Evolutionary conservation across 2,329 filamentous ascomycete genomes (phyloP).

Genomic region (Neofusicoccum cordaticola): DNA sequence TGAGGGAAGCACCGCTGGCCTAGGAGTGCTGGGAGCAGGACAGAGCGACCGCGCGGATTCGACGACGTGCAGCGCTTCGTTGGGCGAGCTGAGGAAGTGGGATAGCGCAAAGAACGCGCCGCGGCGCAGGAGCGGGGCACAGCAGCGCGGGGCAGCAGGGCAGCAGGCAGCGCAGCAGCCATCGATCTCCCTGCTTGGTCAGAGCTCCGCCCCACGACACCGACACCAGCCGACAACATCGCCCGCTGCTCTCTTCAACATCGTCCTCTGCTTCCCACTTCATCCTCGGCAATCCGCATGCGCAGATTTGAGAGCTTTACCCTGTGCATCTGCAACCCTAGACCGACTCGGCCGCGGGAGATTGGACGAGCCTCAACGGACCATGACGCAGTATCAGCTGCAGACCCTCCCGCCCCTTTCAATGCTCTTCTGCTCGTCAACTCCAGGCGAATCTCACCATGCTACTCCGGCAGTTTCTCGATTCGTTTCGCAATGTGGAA

Average conservation of each 20-base stretch:
- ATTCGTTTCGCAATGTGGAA: not conserved
- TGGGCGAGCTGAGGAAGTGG: not conserved
- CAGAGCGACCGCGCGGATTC: not conserved
- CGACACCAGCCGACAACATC: not conserved
- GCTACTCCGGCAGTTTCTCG: not conserved
- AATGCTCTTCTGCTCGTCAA: not conserved
- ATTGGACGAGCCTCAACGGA: not conserved
- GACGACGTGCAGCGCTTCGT: not conserved
- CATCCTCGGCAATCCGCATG: not conserved
- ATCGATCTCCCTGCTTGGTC: not conserved
- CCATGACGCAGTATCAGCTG: not conserved
- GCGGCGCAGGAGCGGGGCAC: not conserved
- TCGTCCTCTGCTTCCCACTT: not conserved
- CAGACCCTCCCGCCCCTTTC: not conserved
- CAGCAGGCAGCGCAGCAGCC: not conserved
- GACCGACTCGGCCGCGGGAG: too few species aligned
- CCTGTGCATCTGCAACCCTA: not conserved
- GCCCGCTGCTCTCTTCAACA: too few species aligned
- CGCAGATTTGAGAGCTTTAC: too few species aligned
- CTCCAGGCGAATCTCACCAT: not conserved
- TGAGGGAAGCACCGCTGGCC: not conserved
- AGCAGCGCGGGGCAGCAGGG: not conserved
- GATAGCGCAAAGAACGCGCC: not conserved
- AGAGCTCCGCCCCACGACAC: not conserved
- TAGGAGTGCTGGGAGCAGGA: not conserved